Conservation (phyloP, 768 basidiomycete species). For the Suillus americanus region DNA sequence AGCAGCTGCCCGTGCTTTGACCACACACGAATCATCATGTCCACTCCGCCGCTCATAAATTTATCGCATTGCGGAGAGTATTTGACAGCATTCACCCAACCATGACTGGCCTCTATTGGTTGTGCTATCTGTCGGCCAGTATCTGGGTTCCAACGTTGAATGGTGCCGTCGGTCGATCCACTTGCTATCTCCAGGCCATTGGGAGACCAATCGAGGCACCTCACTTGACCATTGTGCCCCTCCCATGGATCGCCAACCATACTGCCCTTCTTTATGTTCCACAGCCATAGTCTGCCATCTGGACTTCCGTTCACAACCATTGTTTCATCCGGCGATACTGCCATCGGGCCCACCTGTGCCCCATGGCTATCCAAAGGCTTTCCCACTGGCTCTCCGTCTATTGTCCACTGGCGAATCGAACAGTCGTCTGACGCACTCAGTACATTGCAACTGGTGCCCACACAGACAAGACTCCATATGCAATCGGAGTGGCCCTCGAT, state of each 20-base stretch:
- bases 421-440: neutral
- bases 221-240: neutral
- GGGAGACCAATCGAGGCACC: conserved; percentile 13
- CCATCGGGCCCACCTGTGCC: neutral
- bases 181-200: conserved; percentile 12
- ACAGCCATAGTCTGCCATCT: neutral
- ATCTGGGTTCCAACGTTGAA: conserved; percentile 15
- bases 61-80: neutral
- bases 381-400: neutral
- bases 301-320: neutral
- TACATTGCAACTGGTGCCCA: neutral
- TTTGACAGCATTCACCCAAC: neutral
- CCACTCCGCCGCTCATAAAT: neutral
- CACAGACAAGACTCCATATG: neutral
- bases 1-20: neutral
- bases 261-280: neutral
- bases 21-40: neutral
- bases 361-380: neutral
- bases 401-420: neutral
- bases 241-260: neutral
- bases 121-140: neutral
- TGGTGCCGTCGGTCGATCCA: conserved; percentile 11
- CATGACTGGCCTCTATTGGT: neutral
- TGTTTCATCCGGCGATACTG: neutral
- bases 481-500: neutral